phyloP scores from a whole-genome alignment of 2,329 filamentous ascomycete genomes.

The Xylariaceae sp. region DNA sequence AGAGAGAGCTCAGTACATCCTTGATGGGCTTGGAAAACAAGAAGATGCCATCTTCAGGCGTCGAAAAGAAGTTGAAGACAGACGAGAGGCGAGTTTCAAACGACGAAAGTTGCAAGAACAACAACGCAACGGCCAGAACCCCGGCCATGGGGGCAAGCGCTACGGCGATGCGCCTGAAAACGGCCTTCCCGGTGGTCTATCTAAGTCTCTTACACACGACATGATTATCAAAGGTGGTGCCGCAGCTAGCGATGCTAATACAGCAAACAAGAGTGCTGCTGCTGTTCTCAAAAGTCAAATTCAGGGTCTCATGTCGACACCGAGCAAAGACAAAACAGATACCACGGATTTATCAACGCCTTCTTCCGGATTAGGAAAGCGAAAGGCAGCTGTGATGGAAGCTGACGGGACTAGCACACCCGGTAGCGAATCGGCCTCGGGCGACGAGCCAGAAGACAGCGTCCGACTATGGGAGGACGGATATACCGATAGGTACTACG shows the following conservation, averaged over 20 bases:
- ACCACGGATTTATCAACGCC: constrained; percentile 33
- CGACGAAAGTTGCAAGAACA: constrained; percentile 68
- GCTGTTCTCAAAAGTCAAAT: constrained; percentile 79
- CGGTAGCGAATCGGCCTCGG: constrained; percentile 49
- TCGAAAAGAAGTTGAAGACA: constrained; percentile 79
- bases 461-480: constrained; percentile 93
- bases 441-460: constrained; percentile 66
- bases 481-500: constrained; percentile 92
- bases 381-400: constrained; percentile 68
- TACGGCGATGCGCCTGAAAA: constrained; percentile 21
- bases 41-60: constrained; percentile 91
- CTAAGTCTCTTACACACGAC: constrained; percentile 69
- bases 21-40: constrained; percentile 82
- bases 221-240: constrained; percentile 72
- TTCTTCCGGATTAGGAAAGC: constrained; percentile 59
- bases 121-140: constrained; percentile 32
- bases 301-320: constrained; percentile 36
- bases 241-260: constrained; percentile 60
- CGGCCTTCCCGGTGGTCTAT: constrained; percentile 46
- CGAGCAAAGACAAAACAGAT: constrained; percentile 19
- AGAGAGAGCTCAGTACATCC: constrained; percentile 76
- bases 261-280: constrained; percentile 90
- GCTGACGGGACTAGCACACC: constrained; percentile 50
- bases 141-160: constrained; percentile 30
- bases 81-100: constrained; percentile 72